Conservation (phyloP, 176 grass and related monocot species). For the Alloteropsis semialata region DNA sequence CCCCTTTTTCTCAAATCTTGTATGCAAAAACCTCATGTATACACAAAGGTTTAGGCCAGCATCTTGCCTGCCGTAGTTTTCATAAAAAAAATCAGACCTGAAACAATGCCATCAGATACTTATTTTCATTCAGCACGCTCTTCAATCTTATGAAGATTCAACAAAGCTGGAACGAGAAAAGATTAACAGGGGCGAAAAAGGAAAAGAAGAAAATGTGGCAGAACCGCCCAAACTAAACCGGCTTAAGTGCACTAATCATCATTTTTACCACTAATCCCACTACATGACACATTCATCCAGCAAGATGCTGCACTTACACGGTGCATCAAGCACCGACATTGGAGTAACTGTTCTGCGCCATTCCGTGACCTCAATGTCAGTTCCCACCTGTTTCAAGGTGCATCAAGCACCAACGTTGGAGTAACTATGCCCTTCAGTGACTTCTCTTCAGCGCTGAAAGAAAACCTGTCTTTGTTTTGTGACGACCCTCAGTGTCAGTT, state of each 20-base stretch:
- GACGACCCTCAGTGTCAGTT: constrained; percentile 23
- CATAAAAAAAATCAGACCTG: background rate
- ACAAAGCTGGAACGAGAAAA: background rate
- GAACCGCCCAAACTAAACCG: background rate
- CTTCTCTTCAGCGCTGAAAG: constrained; percentile 54
- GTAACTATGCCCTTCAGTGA: constrained; percentile 31
- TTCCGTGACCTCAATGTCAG: constrained; percentile 54
- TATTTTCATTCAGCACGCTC: background rate
- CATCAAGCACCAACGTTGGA: background rate
- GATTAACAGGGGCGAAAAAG: background rate
- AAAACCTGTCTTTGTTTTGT: constrained; percentile 45
- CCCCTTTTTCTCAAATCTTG: no score
- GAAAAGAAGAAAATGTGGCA: background rate
- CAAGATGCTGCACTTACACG: background rate
- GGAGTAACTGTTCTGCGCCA: background rate
- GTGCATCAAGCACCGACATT: background rate
- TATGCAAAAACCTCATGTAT: no score
- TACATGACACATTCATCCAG: background rate
- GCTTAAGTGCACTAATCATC: no score
- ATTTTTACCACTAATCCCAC: no score
- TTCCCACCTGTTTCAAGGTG: no score
- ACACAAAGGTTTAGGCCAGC: no score
- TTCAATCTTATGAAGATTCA: background rate
- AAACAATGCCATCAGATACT: background rate
- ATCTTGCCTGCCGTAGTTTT: no score